A percentile compares a stretch with the other conserved stretches of the same genome.
Conservation (phyloP, 192 early-diverging fungal species). For the Linnemannia zychae region DNA sequence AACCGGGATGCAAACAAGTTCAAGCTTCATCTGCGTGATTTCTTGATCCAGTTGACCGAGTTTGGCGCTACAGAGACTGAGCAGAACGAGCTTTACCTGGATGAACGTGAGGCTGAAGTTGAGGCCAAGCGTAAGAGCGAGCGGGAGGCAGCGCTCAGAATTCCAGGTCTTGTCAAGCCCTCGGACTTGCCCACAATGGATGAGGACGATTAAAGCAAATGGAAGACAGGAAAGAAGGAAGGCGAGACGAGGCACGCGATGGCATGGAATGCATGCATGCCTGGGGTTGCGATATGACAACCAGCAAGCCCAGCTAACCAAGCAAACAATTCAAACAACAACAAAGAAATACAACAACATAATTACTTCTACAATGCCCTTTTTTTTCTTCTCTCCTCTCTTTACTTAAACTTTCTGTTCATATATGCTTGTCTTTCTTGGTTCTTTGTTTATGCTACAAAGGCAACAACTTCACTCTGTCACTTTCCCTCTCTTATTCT, state of each 20-base stretch:
- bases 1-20: slow-evolving; percentile 88
- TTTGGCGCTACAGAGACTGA: slow-evolving; percentile 81
- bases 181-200: slow-evolving; percentile 77
- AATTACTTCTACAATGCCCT: not conserved
- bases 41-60: slow-evolving; percentile 94
- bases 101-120: slow-evolving; percentile 90
- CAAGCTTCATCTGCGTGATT: slow-evolving; percentile 96
- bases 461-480: too few relatives aligned
- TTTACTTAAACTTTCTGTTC: not conserved
- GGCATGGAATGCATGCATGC: not conserved
- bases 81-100: slow-evolving; percentile 86
- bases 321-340: not conserved
- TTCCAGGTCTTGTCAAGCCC: slow-evolving; percentile 99
- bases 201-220: slow-evolving; percentile 54
- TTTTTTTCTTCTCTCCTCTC: not conserved
- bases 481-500: too few relatives aligned
- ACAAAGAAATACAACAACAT: not conserved
- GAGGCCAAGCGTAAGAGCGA: slow-evolving; percentile 84
- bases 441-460: not conserved
- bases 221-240: not conserved
- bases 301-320: too few relatives aligned
- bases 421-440: not conserved
- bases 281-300: not conserved
- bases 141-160: slow-evolving; percentile 82
- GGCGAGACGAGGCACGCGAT: not conserved